Evolutionary conservation across 164 flowering plant species (phyloP), one percentile per base, ranked within the genome.

Genomic region (Dillenia suffruticosa): DNA sequence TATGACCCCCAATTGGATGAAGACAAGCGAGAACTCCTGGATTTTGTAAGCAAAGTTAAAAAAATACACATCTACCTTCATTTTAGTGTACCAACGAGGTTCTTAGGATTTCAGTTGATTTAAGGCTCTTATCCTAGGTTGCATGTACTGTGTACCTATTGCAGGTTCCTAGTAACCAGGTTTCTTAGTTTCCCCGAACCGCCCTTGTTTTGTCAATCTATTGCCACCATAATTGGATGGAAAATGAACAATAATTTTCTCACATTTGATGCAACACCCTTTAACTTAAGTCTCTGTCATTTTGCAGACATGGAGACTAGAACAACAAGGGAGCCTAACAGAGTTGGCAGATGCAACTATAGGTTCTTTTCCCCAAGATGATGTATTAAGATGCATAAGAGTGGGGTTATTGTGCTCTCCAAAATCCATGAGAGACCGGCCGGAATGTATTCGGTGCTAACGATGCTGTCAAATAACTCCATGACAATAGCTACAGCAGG

Each of bases 311-410:
- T 51, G 65, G 57, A 52, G 50, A 26, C 57, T 52, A 44, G 50
- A 53, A 19, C 26, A 24, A 62, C 15, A 52, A 17, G 65, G 65
- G 43, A 52, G 43, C n/a, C 13, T 52, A 24, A 53, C 44, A 44
- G 57, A 62, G 12, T 12, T 62, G 32, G 50, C 53, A 10, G 65
- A 62, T 53, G 57, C 16, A 26, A 53, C 65, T 10, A 52, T 62
- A 44, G 65, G 65, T 12, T 53, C 58, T 44, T 62, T 44, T 16
- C 65, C 65, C 13, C 57, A 62, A 53, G 57, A 44, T 9, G 65
- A 62, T 5, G 26, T 51, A 32, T 40, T 61, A 47, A 61, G 17
- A 40, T 61, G 63, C 63, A 51, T 61, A 26, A 15, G 22, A 22
- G 44, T 61, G 7, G 63, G 55, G n/a, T 43, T 51, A 26, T 32